Base-by-base conservation (phyloP, 2,329 filamentous ascomycete species). In the Exophiala oligosperma region DNA sequence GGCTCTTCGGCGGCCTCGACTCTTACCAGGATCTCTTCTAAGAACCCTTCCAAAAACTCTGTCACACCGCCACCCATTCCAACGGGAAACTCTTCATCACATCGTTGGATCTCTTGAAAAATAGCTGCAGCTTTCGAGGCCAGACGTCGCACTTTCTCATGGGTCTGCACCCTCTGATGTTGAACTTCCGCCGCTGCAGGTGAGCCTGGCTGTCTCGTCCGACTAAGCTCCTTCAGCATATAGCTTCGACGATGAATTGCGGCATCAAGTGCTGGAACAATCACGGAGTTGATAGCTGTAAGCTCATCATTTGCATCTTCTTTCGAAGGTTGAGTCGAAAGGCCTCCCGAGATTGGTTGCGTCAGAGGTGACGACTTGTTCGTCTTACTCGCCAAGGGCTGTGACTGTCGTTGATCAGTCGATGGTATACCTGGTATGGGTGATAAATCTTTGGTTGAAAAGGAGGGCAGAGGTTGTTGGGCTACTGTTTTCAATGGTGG, bases 31-130 rank as follows among this genome's bases (percentile, higher is more conserved):
- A 99, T 88, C 78, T 99, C 94, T 73, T 99, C 94, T 35, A 99
- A 77, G 62, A 97, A 84, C 0, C 92, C 93, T 73, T 99, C 94
- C 6, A 97, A 75, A 66, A 97, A 95, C 1, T 90, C 91, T 46
- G 87, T 86, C 1, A 96, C 92, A 26, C 93, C 92, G 46, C 91
- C 87, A 0, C 92, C 93, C 93, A 97, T 97, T 1, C 92, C 91
- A 9, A 97, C 91, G 4, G 92, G 91, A 66, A 91, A 89, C 44
- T 87, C 84, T 71, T 88, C 89, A 74, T 99, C 94, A 74, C 87
- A 90, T 63, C 89, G 84, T 73, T 99, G 93, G 68, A 99, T 91
- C 72, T 96, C 92, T 69, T 88, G 88, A 74, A 96, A 96, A 24
- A 93, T 81, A 59, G 89, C 85, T 1, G 88, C 89, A 29, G 95